phyloP scores from a whole-genome alignment of 495 filamentous ascomycete species.

The Trichoderma parareesei region DNA sequence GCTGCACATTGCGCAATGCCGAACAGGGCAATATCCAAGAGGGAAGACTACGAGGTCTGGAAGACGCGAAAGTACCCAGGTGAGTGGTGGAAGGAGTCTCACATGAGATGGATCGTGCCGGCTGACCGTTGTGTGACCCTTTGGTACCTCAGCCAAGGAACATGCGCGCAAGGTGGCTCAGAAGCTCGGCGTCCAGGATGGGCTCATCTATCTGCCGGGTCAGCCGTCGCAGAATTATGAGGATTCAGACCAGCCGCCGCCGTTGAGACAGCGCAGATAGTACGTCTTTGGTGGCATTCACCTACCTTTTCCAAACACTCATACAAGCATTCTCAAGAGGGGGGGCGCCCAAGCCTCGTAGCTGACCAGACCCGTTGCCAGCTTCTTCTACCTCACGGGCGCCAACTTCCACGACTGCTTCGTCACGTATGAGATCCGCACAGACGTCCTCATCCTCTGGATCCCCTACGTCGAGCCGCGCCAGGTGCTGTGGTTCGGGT shows the following conservation, averaged over 20 bases:
- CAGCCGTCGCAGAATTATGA: constrained; percentile 40
- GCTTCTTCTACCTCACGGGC: constrained; percentile 63
- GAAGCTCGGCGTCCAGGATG: constrained; percentile 51
- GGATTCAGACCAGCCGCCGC: constrained; percentile 50
- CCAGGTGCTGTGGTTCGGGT: constrained; percentile 54
- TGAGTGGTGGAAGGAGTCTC: constrained; percentile 11
- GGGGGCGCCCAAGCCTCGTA: background rate
- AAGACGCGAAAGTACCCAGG: constrained; percentile 23
- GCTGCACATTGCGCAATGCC: too few relatives aligned
- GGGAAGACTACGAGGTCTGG: constrained; percentile 8
- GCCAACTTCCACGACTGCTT: constrained; percentile 52
- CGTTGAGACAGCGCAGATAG: constrained; percentile 60
- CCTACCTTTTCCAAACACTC: too few relatives aligned
- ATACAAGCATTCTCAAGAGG: too few relatives aligned
- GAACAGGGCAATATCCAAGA: background rate
- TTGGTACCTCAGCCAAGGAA: constrained; percentile 53
- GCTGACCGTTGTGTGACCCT: background rate
- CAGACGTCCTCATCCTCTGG: constrained; percentile 50
- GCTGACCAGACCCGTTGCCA: constrained; percentile 9
- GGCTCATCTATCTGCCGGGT: constrained; percentile 55
- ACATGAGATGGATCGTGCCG: background rate
- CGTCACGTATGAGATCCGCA: constrained; percentile 54
- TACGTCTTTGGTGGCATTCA: constrained; percentile 16
- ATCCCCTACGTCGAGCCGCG: constrained; percentile 49
- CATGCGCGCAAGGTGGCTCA: constrained; percentile 68